Evolutionary conservation across 2,329 filamentous ascomycete genomes (phyloP).

Genomic region (Thyridium curvatum): DNA sequence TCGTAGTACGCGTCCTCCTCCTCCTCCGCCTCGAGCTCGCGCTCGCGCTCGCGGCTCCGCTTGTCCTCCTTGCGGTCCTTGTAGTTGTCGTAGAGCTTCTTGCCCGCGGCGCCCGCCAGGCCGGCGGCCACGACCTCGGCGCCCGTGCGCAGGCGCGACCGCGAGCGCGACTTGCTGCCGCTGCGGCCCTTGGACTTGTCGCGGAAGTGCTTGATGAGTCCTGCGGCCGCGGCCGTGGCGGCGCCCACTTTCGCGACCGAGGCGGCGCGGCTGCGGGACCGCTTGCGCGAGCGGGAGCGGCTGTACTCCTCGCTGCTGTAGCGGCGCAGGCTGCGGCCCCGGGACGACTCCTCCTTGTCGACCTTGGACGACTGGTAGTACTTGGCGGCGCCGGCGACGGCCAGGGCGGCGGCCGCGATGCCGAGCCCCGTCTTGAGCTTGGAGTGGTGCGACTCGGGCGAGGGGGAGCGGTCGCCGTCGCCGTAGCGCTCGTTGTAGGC

Average conservation of each 20-base stretch:
- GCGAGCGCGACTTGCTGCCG: conserved; percentile 34
- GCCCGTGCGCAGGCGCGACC: conserved; percentile 42
- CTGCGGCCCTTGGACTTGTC: conserved; percentile 43
- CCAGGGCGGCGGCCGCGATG: conserved; percentile 56
- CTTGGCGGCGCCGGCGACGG: conserved; percentile 59
- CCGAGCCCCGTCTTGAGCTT: conserved; percentile 56
- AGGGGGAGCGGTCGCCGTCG: conserved; percentile 28
- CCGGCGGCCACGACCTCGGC: conserved; percentile 57
- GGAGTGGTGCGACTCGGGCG: conserved; percentile 30
- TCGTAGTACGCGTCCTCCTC: conserved; percentile 20
- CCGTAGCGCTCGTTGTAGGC: conserved; percentile 50
- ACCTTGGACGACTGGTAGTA: conserved; percentile 55
- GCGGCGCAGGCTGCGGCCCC: conserved; percentile 49
- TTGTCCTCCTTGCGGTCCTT: conserved; percentile 53
- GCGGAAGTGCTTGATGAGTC: conserved; percentile 50
- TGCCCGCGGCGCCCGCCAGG: conserved; percentile 53
- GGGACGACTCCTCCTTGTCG: conserved; percentile 51
- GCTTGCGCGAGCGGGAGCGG: conserved; percentile 35
- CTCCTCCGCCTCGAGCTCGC: conserved; percentile 22
- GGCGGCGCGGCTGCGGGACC: conserved; percentile 36
- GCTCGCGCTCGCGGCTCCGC: conserved; percentile 24
- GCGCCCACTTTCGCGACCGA: conserved; percentile 51
- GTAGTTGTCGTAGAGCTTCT: conserved; percentile 54
- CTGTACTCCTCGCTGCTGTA: conserved; percentile 31
- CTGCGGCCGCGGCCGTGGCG: conserved; percentile 51